phyloP scores from a whole-genome alignment of 2,329 filamentous ascomycete genomes.

The Fusarium lyarnte region DNA sequence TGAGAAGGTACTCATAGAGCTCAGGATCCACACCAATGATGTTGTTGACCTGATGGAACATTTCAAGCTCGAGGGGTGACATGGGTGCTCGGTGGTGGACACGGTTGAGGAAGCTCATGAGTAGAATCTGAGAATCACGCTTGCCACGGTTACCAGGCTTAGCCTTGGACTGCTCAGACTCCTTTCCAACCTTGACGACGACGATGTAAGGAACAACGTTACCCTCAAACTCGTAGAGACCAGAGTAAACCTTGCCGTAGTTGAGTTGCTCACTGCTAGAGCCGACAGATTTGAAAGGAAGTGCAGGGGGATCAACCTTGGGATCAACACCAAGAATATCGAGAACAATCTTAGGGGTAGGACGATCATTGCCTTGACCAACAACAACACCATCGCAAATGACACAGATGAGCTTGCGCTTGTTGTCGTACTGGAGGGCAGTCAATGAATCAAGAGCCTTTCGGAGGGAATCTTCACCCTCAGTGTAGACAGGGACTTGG shows the following conservation, averaged over 20 bases:
- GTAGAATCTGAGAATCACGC: slow-evolving; percentile 93
- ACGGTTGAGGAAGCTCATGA: slow-evolving; percentile 98
- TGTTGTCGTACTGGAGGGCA: slow-evolving; percentile 96
- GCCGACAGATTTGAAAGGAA: slow-evolving; percentile 94
- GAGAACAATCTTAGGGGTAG: slow-evolving; percentile 96
- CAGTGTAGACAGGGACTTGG: slow-evolving; percentile 96
- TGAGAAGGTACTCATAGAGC: slow-evolving; percentile 95
- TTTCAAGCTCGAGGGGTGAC: slow-evolving; percentile 95
- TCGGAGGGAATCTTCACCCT: slow-evolving; percentile 93
- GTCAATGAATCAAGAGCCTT: slow-evolving; percentile 95
- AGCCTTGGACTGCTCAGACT: slow-evolving; percentile 88
- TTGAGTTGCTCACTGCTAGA: slow-evolving; percentile 92
- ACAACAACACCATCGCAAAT: slow-evolving; percentile 98
- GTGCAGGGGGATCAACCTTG: slow-evolving; percentile 91
- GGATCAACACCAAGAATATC: slow-evolving; percentile 98
- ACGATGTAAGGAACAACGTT: slow-evolving; percentile 97
- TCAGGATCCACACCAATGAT: slow-evolving; percentile 98
- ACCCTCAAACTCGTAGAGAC: slow-evolving; percentile 96
- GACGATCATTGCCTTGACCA: slow-evolving; percentile 93
- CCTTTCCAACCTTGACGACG: slow-evolving; percentile 95
- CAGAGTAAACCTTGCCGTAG: slow-evolving; percentile 98
- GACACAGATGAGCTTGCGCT: slow-evolving; percentile 94
- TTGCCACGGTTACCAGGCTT: slow-evolving; percentile 99
- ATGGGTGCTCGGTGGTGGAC: slow-evolving; percentile 94
- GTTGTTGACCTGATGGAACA: slow-evolving; percentile 99